Evolutionary conservation across 140 eudicot genomes (phyloP), one percentile per base, ranked within the genome.

Genomic region (Stevia rebaudiana): DNA sequence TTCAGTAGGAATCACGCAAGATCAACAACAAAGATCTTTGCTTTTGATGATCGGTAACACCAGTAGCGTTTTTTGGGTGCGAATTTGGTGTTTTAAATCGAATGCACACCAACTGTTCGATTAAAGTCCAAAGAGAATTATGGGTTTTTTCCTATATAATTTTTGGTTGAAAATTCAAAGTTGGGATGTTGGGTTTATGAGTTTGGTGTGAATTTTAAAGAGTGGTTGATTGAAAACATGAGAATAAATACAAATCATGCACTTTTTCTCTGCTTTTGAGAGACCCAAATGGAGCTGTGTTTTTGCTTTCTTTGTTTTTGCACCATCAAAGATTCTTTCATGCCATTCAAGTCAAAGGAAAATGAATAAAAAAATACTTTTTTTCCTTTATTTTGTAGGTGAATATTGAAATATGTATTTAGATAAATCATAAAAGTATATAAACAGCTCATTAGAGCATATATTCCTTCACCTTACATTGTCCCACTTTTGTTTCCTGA

Each of bases 401-500:
- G 71, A 40, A 75, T 73, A 73, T 51, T 70, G 77, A 80, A 74
- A 83, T 82, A 74, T 78, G 82, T 79, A 81, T 73, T 73, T 74
- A 75, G 51, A 67, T 79, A 71, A n/a, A n/a, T n/a, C n/a, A n/a
- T n/a, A n/a, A 79, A 74, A 78, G 73, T 67, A 74, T 68, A 71
- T 65, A 49, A 71, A 87, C 79, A 85, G 94, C 87, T 82, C 79
- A 85, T 63, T 67, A 68, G 79, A 75, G 95, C 94, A 87, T 84
- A 91, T 91, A 91, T 91, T 87, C 96, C 94, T 67, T 67, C 69
- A 72, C 57, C 87, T 83, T 79, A 53, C 96, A 72, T 40, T 78
- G 55, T 83, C 94, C 95, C 94, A 90, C 95, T 65, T 68, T 75
- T 91, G 95, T 91, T 83, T 87, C 98, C 96, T 55, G 91, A 87